A percentile compares a stretch with the other conserved stretches of the same genome.
phyloP scores from a whole-genome alignment of 495 filamentous ascomycete genomes.

The Lophiotrema nucula region DNA sequence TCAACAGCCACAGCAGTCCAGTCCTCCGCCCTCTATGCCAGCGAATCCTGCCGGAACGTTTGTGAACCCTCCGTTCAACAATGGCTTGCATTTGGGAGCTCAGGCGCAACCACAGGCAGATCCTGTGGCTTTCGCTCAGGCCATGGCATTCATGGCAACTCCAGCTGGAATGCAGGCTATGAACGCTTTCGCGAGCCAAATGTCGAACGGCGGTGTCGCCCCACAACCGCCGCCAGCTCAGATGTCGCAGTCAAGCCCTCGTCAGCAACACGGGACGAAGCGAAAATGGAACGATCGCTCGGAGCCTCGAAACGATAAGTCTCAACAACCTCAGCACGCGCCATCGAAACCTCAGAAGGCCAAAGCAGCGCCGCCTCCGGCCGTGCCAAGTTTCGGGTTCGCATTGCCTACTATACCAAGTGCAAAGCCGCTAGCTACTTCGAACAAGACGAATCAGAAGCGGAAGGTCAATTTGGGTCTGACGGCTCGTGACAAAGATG shows the following conservation, averaged over 20 bases:
- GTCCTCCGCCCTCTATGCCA: background rate
- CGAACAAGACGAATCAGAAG: conserved; percentile 59
- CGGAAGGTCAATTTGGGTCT: conserved; percentile 81
- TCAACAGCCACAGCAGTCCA: no score
- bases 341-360: conserved; percentile 25
- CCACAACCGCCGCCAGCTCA: background rate
- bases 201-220: background rate
- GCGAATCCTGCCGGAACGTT: background rate
- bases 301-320: background rate
- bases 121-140: conserved; percentile 16
- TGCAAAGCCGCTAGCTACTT: conserved; percentile 50
- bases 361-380: conserved; percentile 47
- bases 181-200: conserved; percentile 8
- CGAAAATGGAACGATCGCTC: conserved; percentile 9
- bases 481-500: conserved; percentile 61
- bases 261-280: background rate
- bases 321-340: background rate
- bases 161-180: conserved; percentile 16
- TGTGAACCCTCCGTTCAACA: conserved; percentile 19
- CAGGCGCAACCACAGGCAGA: conserved; percentile 4
- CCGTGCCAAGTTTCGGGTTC: conserved; percentile 62
- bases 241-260: background rate
- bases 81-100: background rate
- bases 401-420: conserved; percentile 50
- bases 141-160: conserved; percentile 21